phyloP scores from a whole-genome alignment of 768 basidiomycete genomes.

The Vararia minispora region DNA sequence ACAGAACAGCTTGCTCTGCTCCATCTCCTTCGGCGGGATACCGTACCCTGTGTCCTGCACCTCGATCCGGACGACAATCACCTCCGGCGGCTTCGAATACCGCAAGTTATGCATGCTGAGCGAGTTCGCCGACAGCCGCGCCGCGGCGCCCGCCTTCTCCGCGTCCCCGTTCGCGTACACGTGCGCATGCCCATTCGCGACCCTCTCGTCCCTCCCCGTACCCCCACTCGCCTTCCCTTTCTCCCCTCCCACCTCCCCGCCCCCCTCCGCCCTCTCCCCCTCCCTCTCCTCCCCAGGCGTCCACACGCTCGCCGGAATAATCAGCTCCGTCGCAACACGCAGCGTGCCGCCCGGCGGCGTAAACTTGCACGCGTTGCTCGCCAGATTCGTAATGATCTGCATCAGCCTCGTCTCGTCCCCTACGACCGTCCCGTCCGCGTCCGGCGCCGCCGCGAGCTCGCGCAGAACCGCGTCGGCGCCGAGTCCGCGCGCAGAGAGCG shows the following conservation, averaged over 20 bases:
- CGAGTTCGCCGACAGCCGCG: slow-evolving; percentile 18
- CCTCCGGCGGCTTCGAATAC: slow-evolving; percentile 36
- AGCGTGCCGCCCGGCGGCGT: slow-evolving; percentile 61
- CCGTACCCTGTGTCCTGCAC: slow-evolving; percentile 69
- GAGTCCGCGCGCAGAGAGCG: slow-evolving; percentile 51
- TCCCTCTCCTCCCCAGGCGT: background rate
- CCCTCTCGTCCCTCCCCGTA: background rate
- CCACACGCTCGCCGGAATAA: slow-evolving; percentile 21
- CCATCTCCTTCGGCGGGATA: slow-evolving; percentile 54
- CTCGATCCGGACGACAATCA: slow-evolving; percentile 77
- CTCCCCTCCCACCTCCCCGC: background rate
- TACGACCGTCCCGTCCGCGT: slow-evolving; percentile 58
- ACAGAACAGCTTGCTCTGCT: slow-evolving; percentile 63
- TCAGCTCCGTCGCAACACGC: slow-evolving; percentile 52
- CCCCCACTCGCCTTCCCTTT: background rate
- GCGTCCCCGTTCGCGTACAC: slow-evolving; percentile 2
- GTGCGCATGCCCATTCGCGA: background rate
- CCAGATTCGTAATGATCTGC: slow-evolving; percentile 77
- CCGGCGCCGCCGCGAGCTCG: slow-evolving; percentile 33
- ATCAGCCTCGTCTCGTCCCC: slow-evolving; percentile 77
- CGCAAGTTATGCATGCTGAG: slow-evolving; percentile 42
- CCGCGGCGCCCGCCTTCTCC: slow-evolving; percentile 2
- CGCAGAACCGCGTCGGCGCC: slow-evolving; percentile 27
- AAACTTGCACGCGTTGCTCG: slow-evolving; percentile 78
- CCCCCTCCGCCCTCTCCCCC: slow-evolving; percentile 1